A percentile compares a stretch with the other conserved stretches of the same genome.
Evolutionary conservation across 2,329 filamentous ascomycete genomes (phyloP).

Genomic region (Trichoderma sp.): DNA sequence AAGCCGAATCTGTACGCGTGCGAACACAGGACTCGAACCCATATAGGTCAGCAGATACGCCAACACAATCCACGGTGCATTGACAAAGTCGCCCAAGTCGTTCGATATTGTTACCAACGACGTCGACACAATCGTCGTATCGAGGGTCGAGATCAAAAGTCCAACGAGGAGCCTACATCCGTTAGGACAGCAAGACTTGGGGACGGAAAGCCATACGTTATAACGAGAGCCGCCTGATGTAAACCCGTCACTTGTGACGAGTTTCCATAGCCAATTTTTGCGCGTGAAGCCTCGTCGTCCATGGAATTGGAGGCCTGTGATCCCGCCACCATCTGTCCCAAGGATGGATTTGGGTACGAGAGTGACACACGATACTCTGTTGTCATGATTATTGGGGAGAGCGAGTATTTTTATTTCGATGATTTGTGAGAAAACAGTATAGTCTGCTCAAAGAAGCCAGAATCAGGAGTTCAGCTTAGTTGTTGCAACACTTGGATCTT

Average conservation of each 20-base stretch:
- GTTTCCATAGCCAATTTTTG: background rate
- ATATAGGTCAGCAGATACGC: conserved; percentile 60
- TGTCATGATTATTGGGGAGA: conserved; percentile 27
- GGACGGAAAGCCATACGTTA: conserved; percentile 22
- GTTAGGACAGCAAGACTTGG: background rate
- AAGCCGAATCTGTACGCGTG: conserved; percentile 12
- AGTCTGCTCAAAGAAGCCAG: background rate
- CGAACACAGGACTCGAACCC: conserved; percentile 37
- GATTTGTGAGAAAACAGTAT: background rate
- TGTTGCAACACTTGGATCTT: background rate
- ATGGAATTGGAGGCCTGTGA: conserved; percentile 9
- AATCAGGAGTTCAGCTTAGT: background rate
- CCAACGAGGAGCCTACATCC: conserved; percentile 49
- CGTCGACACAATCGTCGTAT: conserved; percentile 60
- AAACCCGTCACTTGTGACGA: conserved; percentile 1
- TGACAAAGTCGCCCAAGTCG: conserved; percentile 52
- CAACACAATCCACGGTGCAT: conserved; percentile 57
- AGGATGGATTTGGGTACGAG: conserved; percentile 37
- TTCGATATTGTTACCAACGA: conserved; percentile 58
- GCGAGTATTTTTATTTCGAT: background rate
- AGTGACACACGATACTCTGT: conserved; percentile 35
- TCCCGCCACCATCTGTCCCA: conserved; percentile 33
- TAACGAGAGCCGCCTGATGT: conserved; percentile 22
- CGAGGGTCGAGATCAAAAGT: conserved; percentile 58
- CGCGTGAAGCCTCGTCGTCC: background rate